A percentile compares a stretch with the other conserved stretches of the same genome.
Conservation (phyloP, 2,329 filamentous ascomycete species). For the Bipolaris oryzae region DNA sequence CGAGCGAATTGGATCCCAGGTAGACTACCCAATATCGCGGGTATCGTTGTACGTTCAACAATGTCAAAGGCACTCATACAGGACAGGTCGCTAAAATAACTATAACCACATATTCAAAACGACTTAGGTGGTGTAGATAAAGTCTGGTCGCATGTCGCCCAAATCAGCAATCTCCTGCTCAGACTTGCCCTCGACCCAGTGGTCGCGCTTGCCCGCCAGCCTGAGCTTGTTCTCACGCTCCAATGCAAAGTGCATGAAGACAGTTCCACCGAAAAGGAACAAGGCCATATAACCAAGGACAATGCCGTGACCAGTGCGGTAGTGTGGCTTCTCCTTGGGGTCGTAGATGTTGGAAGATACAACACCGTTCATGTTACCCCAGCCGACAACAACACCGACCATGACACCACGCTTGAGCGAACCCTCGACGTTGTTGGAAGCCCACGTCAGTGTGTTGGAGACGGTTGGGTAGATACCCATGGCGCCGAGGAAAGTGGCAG, state of each 20-base stretch:
- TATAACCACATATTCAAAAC: background rate
- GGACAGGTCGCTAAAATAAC: background rate
- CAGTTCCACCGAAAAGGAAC: conserved; percentile 73
- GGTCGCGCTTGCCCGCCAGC: conserved; percentile 67
- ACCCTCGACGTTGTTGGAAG: conserved; percentile 88
- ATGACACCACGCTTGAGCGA: conserved; percentile 91
- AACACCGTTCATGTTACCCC: conserved; percentile 91
- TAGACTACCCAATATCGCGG: background rate
- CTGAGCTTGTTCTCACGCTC: conserved; percentile 72
- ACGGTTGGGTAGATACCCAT: conserved; percentile 89
- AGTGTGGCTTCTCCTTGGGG: conserved; percentile 65
- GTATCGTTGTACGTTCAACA: background rate
- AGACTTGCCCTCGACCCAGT: conserved; percentile 69
- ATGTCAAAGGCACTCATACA: background rate
- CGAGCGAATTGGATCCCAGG: background rate
- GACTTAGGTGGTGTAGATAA: conserved; percentile 67
- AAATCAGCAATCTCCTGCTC: conserved; percentile 67
- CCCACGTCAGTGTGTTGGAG: conserved; percentile 85
- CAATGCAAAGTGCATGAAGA: conserved; percentile 68
- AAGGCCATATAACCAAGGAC: conserved; percentile 75
- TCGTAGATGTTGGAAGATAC: conserved; percentile 82
- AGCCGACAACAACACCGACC: conserved; percentile 84
- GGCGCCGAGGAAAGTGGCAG: conserved; percentile 82
- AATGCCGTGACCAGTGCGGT: conserved; percentile 73
- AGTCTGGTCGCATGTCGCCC: conserved; percentile 73